Evolutionary conservation across 192 early-diverging fungal species (phyloP).

Genomic region (Bifiguratus adelaidae): DNA sequence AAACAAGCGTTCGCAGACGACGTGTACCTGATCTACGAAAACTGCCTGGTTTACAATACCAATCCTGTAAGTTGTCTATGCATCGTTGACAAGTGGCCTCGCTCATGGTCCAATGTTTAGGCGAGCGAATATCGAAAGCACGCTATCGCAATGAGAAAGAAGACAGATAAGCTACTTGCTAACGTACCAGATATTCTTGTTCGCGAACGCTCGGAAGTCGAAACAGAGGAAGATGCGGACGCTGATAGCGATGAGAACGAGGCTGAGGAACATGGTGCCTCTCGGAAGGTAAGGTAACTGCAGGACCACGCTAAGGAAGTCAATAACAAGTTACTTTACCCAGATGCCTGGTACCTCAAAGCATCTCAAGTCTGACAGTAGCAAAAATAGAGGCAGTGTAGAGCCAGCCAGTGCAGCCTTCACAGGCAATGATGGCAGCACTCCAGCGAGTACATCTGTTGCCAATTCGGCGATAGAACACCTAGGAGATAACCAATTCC

Average conservation of each 20-base stretch:
- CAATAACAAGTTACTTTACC: slow-evolving; percentile 3
- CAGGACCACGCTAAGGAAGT: slow-evolving; percentile 10
- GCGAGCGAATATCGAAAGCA: slow-evolving; percentile 83
- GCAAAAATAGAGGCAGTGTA: too few relatives aligned
- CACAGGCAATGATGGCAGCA: too few relatives aligned
- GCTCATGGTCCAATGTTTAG: slow-evolving; percentile 15
- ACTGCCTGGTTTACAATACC: slow-evolving; percentile 88
- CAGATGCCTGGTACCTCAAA: neutral
- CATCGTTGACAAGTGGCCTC: too few relatives aligned
- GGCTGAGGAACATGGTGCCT: slow-evolving; percentile 18
- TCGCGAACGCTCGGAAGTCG: slow-evolving; percentile 40
- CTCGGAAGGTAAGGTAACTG: slow-evolving; percentile 21
- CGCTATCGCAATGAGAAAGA: slow-evolving; percentile 71
- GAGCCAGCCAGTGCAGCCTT: too few relatives aligned
- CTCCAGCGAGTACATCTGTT: too few relatives aligned
- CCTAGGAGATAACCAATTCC: too few relatives aligned
- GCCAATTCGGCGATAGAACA: too few relatives aligned
- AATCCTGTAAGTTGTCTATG: slow-evolving; percentile 40
- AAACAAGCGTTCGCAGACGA: slow-evolving; percentile 86
- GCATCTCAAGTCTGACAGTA: too few relatives aligned
- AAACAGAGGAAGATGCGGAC: slow-evolving; percentile 46
- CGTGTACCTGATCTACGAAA: slow-evolving; percentile 81
- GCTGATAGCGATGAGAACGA: slow-evolving; percentile 32
- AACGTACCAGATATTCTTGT: slow-evolving; percentile 78
- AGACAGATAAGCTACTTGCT: slow-evolving; percentile 60